Conservation (phyloP, 495 filamentous ascomycete genomes). For the Podospora conica region DNA sequence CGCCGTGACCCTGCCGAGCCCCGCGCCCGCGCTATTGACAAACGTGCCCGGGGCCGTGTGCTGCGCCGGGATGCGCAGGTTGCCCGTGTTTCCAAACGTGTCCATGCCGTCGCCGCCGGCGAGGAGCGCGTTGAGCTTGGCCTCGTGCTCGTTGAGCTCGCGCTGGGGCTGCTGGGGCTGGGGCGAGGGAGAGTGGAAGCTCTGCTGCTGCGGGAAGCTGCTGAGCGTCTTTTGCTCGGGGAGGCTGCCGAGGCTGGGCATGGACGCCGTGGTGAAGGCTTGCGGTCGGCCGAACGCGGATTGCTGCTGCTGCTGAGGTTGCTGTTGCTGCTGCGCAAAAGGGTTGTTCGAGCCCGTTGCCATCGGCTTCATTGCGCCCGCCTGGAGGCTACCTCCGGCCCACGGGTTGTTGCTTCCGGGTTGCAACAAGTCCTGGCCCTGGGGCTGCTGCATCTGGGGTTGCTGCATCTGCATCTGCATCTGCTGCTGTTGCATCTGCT, state of each 20-base stretch:
- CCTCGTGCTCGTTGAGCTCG: constrained; percentile 66
- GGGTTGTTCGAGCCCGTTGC: constrained; percentile 95
- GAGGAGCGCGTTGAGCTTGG: constrained; percentile 86
- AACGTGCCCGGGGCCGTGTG: constrained; percentile 97
- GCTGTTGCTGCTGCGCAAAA: constrained; percentile 55
- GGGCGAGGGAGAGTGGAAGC: constrained; percentile 23
- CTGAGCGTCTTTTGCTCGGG: constrained; percentile 64
- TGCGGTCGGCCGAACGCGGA: constrained; percentile 39
- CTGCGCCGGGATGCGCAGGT: constrained; percentile 91
- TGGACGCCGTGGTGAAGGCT: constrained; percentile 45
- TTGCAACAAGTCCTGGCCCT: constrained; percentile 37
- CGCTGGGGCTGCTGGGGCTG: constrained; percentile 44
- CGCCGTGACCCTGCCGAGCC: constrained; percentile 59
- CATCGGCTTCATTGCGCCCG: constrained; percentile 47
- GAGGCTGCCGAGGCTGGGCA: constrained; percentile 60
- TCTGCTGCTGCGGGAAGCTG: constrained; percentile 27
- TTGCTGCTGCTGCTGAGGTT: constrained; percentile 12
- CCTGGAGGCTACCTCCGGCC: constrained; percentile 44
- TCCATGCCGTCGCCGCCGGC: constrained; percentile 85
- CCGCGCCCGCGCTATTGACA: constrained; percentile 86
- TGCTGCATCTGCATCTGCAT: constrained; percentile 33
- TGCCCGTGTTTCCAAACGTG: constrained; percentile 93
- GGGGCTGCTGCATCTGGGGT: constrained; percentile 51
- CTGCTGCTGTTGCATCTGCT: constrained; percentile 44
- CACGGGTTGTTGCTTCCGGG: constrained; percentile 87